Evolutionary conservation across 805 yeast species (phyloP).

Genomic region (Ogataea kodamae): DNA sequence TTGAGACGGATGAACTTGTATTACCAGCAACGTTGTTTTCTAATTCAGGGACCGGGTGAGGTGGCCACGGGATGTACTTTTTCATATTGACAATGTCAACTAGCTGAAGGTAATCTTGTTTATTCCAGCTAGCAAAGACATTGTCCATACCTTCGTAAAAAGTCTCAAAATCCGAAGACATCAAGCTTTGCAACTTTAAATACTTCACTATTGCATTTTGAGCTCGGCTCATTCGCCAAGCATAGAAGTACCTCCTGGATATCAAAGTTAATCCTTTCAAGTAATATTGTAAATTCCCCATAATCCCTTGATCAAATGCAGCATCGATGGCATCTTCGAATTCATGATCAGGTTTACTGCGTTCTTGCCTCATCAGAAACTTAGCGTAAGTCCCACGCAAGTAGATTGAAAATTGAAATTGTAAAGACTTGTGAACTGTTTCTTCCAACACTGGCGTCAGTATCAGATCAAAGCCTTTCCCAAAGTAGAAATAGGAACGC

Average conservation of each 20-base stretch:
- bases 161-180: constrained; percentile 1
- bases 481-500: constrained; percentile 27
- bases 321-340: constrained; percentile 13
- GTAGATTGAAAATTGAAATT: constrained; percentile 25
- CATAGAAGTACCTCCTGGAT: constrained; percentile 58
- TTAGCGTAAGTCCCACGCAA: constrained; percentile 32
- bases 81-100: constrained; percentile 6
- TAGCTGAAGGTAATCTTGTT: constrained; percentile 16
- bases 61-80: no score
- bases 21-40: background rate
- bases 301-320: constrained; percentile 17
- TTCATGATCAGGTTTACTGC: constrained; percentile 4
- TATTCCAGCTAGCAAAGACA: constrained; percentile 18
- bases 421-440: constrained; percentile 38
- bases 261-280: constrained; percentile 40
- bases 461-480: constrained; percentile 37
- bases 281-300: constrained; percentile 41
- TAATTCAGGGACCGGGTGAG: no score
- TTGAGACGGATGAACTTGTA: background rate
- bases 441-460: constrained; percentile 37
- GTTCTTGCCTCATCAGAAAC: constrained; percentile 12
- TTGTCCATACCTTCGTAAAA: constrained; percentile 9
- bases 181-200: constrained; percentile 22
- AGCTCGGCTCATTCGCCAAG: constrained; percentile 65
- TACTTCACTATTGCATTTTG: constrained; percentile 40